A percentile compares a stretch with the other conserved stretches of the same genome.
These are phyloP conservation scores for Paraconiothyrium sp. DNA, from an alignment of 2,329 filamentous ascomycete genomes.

Conservation along the genomic window DNA sequence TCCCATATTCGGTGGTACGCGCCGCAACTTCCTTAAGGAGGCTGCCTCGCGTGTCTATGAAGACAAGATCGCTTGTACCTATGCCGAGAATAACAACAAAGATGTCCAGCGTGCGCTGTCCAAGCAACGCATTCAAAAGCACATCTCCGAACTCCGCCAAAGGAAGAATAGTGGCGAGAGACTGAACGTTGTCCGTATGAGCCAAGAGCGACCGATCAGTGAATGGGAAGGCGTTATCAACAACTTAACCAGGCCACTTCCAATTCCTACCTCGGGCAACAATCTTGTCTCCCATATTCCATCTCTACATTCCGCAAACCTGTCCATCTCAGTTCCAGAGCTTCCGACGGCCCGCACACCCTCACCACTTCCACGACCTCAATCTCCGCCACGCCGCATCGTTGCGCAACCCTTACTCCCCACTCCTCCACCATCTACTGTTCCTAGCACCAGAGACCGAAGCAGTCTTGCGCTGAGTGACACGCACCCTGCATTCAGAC, in stretches of 20 bases:
- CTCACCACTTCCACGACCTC: constrained; percentile 24
- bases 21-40: constrained; percentile 68
- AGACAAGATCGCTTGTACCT: constrained; percentile 55
- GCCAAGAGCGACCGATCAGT: constrained; percentile 53
- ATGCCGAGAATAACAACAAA: constrained; percentile 44
- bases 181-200: constrained; percentile 48
- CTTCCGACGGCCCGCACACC: constrained; percentile 29
- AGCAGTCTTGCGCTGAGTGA: constrained; percentile 38
- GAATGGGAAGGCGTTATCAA: constrained; percentile 50
- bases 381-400: constrained; percentile 32
- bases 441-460: constrained; percentile 34
- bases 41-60: constrained; percentile 69
- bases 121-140: constrained; percentile 54
- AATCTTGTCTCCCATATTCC: constrained; percentile 46
- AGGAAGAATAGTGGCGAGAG: constrained; percentile 48
- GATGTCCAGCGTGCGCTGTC: constrained; percentile 51
- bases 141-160: constrained; percentile 55
- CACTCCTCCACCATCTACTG: constrained; percentile 41
- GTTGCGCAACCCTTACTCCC: constrained; percentile 44
- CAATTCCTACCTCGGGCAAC: constrained; percentile 27
- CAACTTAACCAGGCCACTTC: constrained; percentile 37
- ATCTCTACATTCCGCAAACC: constrained; percentile 31
- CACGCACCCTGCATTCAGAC: constrained; percentile 35
- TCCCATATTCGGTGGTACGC: constrained; percentile 56
- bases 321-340: constrained; percentile 32